Percentiles rank a stretch among this genome's conserved stretches.
These are phyloP conservation scores for Boletus austroedulis DNA, from an alignment of 1,284 basidiomycete species.

Conservation along the genomic window DNA sequence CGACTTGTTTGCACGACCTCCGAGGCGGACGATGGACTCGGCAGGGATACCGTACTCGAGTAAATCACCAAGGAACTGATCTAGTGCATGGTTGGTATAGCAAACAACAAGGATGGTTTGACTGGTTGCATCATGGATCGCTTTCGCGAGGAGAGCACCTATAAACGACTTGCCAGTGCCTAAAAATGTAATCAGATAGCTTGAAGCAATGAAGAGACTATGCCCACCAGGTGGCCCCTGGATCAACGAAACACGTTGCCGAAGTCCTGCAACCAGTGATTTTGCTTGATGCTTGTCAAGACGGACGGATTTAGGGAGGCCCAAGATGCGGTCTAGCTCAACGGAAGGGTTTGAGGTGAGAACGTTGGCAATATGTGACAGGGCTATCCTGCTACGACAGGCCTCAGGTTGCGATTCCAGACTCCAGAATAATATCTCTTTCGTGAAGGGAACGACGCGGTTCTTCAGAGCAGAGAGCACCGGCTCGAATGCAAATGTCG, in stretches of 20 bases:
- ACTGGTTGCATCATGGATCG: slow-evolving; percentile 45
- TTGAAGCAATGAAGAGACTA: neutral
- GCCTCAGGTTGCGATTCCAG: slow-evolving; percentile 17
- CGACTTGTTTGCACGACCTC: slow-evolving; percentile 48
- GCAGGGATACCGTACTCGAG: slow-evolving; percentile 51
- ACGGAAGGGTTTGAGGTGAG: slow-evolving; percentile 34
- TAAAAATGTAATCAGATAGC: slow-evolving; percentile 21
- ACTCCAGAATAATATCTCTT: slow-evolving; percentile 52
- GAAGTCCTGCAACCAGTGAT: slow-evolving; percentile 50
- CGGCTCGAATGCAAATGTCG: slow-evolving; percentile 59
- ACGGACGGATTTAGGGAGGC: slow-evolving; percentile 39
- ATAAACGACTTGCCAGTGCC: slow-evolving; percentile 71
- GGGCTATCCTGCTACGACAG: accelerated
- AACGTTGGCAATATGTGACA: slow-evolving; percentile 37
- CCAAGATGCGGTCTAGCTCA: slow-evolving; percentile 40
- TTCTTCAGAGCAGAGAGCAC: slow-evolving; percentile 49
- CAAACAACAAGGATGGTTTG: slow-evolving; percentile 58
- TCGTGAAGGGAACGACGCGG: slow-evolving; percentile 39
- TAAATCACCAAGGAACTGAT: slow-evolving; percentile 60
- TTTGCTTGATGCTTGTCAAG: slow-evolving; percentile 52
- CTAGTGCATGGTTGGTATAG: slow-evolving; percentile 66
- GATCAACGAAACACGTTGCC: slow-evolving; percentile 52
- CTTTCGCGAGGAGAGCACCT: slow-evolving; percentile 56
- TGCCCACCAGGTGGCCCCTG: slow-evolving; percentile 63
- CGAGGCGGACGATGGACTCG: slow-evolving; percentile 49